Base-by-base conservation (phyloP, 163 green algal genomes). In the Dunaliella salina region DNA sequence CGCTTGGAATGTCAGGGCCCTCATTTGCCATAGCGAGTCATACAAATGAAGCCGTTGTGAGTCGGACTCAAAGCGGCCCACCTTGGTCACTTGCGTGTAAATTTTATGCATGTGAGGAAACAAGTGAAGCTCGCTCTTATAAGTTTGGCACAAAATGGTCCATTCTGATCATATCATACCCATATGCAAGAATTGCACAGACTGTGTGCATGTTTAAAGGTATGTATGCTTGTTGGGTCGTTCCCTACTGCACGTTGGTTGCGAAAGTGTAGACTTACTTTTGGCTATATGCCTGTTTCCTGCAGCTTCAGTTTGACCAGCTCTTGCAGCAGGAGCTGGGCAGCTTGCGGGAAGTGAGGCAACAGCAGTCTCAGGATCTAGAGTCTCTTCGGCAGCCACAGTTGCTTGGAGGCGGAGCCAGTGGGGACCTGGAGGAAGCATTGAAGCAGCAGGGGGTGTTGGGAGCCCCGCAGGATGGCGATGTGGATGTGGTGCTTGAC, bases 401-500 rank as follows among this genome's bases (percentile, higher is more conserved):
- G 11, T 29, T 75, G 22, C 63, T 29, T 29, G 63, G 63, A 3
- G 63, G 63, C 63, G 63, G 24, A 29, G 63, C 22, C 22, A 29
- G 63, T 29, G 63, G 63, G 22, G 24, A 29, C 63, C 63, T 75
- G 63, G 63, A 75, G 63, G 22, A 75, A 75, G 63, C 63, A 29
- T 29, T 75, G 63, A 75, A 75, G 63, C 4, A 75, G 24, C 8
- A 75, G 63, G 63, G 63, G 22, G 63, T 15, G 63, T 29, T 75
- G 11, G 4, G 24, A 1, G 63, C 24, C 22, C 24, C 4, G 24
- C 63, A 75, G 20, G 63, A 26, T 75, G 63, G 63, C 24, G 63
- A 75, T 29, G 85, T 92, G 33, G 63, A 75, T 29, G 85, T 92
- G 33, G 87, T 95, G 24, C 80, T 95, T n/a, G 93, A 96, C 83